Evolutionary conservation across 768 basidiomycete genomes (phyloP), one percentile per base, ranked within the genome.

Genomic region (Lentinula raphanica): DNA sequence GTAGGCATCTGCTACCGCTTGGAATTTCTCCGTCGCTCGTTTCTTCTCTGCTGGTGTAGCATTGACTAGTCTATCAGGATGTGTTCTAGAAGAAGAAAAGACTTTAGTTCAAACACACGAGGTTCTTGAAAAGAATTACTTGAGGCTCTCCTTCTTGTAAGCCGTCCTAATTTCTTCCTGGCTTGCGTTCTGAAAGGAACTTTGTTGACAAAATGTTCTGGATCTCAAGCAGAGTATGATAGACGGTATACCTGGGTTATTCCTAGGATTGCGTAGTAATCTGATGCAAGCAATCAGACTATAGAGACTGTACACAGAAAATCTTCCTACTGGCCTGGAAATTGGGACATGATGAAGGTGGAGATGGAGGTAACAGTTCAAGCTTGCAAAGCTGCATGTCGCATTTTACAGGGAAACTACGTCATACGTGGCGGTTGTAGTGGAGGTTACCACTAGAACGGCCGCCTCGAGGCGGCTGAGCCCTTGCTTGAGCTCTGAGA

Each of bases 1-100:
- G 73, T 96, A 96, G 17, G 94, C 94, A 70, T 97, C 94, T 54
- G 94, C 93, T 61, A 97, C 86, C 7, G 49, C n/a, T 77, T 94
- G 92, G 69, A 95, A 96, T 57, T 79, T 79, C 70, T 94, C 93
- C 2, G 94, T 97, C 0, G 94, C 87, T 13, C 65, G 68, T 64
- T 80, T 81, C 71, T 81, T 88, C 70, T 94, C 88, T n/a, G 77
- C 76, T 19, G 83, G 77, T 3, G 83, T 84, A 3, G 84, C 90
- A 60, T 85, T 88, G 17, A 75, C 76, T 23, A 94, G 74, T 62
- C 94, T 77, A 69, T 97, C 94, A 3, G 94, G 94, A 69, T 97
- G 94, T 1, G 92, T 94, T 71, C 89, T 94, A 60, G 15, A 28
- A 29, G 17, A 61, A 58, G 40, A 60, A 63, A 62, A 54, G 8